Percentiles rank a stretch among this genome's conserved stretches.
These are phyloP conservation scores for Globisporangium lucens DNA, from an alignment of 352 stramenopile genomes.

Conservation along the genomic window DNA sequence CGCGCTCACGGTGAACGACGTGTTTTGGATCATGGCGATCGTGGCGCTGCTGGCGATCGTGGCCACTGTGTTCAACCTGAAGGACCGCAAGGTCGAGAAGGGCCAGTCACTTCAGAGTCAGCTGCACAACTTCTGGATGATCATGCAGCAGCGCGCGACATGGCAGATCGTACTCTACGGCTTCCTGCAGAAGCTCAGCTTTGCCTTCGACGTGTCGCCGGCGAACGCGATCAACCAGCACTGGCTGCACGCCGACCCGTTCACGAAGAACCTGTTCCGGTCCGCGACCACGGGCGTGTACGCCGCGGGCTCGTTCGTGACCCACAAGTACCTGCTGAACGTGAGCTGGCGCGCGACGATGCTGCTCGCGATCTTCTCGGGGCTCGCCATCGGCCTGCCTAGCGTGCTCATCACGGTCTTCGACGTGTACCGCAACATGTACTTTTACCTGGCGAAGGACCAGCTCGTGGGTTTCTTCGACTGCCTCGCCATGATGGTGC, in stretches of 20 bases:
- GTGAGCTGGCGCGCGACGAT: slow-evolving; percentile 61
- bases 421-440: slow-evolving; percentile 56
- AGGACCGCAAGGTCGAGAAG: slow-evolving; percentile 29
- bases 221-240: slow-evolving; percentile 56
- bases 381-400: slow-evolving; percentile 35
- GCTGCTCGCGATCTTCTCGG: slow-evolving; percentile 39
- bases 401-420: slow-evolving; percentile 51
- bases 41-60: slow-evolving; percentile 32
- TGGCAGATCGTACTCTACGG: slow-evolving; percentile 73
- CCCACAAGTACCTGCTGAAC: slow-evolving; percentile 54
- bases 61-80: slow-evolving; percentile 38
- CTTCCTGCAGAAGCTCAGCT: slow-evolving; percentile 68
- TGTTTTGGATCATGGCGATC: slow-evolving; percentile 36
- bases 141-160: slow-evolving; percentile 59
- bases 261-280: slow-evolving; percentile 61
- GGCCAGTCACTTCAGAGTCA: slow-evolving; percentile 25
- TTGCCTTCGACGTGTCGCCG: slow-evolving; percentile 52
- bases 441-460: slow-evolving; percentile 55
- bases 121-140: slow-evolving; percentile 43
- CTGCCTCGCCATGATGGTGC: slow-evolving; percentile 70
- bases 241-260: slow-evolving; percentile 60
- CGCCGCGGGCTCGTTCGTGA: slow-evolving; percentile 48
- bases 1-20: slow-evolving; percentile 33
- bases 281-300: slow-evolving; percentile 49
- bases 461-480: slow-evolving; percentile 57